Percentiles rank a stretch among this genome's conserved stretches.
phyloP scores from a whole-genome alignment of 2,329 filamentous ascomycete species.

The Colletotrichum aenigma region DNA sequence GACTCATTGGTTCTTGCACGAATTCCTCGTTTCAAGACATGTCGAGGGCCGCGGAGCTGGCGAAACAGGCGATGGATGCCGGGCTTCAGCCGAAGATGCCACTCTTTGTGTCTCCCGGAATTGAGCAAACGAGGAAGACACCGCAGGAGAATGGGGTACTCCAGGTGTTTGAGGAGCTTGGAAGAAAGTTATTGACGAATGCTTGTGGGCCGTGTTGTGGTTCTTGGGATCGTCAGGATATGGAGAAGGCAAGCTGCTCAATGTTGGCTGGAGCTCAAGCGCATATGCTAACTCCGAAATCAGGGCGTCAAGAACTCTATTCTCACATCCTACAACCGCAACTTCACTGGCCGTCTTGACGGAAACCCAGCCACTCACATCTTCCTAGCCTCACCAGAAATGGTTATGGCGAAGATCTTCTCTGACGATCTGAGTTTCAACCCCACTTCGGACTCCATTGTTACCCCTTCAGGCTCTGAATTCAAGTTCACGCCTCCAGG shows the following conservation, averaged over 20 bases:
- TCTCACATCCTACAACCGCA: constrained; percentile 82
- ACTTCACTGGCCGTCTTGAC: constrained; percentile 82
- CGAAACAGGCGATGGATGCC: constrained; percentile 73
- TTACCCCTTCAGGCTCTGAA: constrained; percentile 70
- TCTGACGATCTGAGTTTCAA: constrained; percentile 77
- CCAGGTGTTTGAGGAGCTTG: constrained; percentile 76
- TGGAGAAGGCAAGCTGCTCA: constrained; percentile 51
- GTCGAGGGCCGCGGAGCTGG: constrained; percentile 75
- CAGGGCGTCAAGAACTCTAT: constrained; percentile 74
- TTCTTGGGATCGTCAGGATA: constrained; percentile 75
- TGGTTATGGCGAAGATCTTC: constrained; percentile 75
- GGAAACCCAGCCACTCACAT: constrained; percentile 80
- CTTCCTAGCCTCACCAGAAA: constrained; percentile 77
- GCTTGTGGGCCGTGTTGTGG: constrained; percentile 73
- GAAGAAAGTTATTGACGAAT: constrained; percentile 76
- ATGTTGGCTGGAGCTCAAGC: background rate
- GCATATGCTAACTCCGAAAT: background rate
- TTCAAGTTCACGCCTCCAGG: constrained; percentile 71
- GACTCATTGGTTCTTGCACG: constrained; percentile 79
- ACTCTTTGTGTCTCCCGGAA: constrained; percentile 78
- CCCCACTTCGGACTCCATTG: constrained; percentile 71
- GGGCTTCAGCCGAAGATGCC: constrained; percentile 75
- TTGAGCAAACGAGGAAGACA: constrained; percentile 76
- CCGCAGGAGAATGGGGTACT: constrained; percentile 73
- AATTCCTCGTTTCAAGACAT: constrained; percentile 68